A percentile compares a stretch with the other conserved stretches of the same genome.
Evolutionary conservation across 371 early-diverging fungal species (phyloP).

Genomic region (Zychaea mexicana): DNA sequence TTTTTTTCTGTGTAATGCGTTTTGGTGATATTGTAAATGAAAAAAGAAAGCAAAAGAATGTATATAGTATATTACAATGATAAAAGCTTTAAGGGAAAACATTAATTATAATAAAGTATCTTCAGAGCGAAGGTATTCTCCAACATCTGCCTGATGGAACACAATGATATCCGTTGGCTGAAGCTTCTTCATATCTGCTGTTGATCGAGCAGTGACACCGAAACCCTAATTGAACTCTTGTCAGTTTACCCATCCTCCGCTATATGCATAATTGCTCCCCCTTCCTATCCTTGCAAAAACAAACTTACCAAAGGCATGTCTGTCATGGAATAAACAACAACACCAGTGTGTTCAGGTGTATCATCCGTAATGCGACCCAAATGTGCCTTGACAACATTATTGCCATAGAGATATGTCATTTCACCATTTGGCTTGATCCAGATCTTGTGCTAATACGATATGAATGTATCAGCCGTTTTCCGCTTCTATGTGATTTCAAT

Average conservation of each 20-base stretch:
- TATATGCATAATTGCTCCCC: background rate
- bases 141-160: constrained; percentile 98
- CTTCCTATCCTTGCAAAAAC: background rate
- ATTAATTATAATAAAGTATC: constrained; percentile 78
- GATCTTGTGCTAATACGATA: constrained; percentile 53
- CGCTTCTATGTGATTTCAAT: background rate
- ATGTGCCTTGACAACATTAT: constrained; percentile 98
- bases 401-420: constrained; percentile 99
- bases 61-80: background rate
- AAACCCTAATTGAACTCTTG: constrained; percentile 91
- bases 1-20: background rate
- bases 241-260: too few species aligned
- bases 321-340: constrained; percentile 92
- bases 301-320: constrained; percentile 86
- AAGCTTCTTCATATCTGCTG: constrained; percentile 86
- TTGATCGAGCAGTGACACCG: constrained; percentile 96
- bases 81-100: background rate
- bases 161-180: constrained; percentile 96
- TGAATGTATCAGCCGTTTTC: background rate
- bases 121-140: constrained; percentile 97
- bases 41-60: background rate
- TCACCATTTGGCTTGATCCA: constrained; percentile 99
- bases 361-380: constrained; percentile 96
- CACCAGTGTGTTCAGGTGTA: constrained; percentile 97
- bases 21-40: background rate